phyloP scores from a whole-genome alignment of 1,139 yeast species.

The Yamadazyma mexicana region DNA sequence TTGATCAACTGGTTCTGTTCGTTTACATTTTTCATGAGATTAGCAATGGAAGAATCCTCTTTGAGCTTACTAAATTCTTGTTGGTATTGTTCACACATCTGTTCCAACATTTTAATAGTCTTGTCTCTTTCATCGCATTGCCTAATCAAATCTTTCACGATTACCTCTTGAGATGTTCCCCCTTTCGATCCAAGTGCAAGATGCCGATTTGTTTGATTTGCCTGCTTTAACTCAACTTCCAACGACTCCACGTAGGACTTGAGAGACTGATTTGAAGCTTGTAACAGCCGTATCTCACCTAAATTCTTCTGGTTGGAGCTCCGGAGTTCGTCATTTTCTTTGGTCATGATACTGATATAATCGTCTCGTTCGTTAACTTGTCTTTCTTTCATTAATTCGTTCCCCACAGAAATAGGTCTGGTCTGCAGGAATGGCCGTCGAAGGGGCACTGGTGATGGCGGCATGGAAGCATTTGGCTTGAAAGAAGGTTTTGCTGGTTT shows the following conservation, averaged over 20 bases:
- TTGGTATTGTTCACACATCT: conserved; percentile 25
- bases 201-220: background rate
- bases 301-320: conserved; percentile 11
- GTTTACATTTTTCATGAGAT: conserved; percentile 18
- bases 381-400: conserved; percentile 12
- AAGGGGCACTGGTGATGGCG: background rate
- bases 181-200: background rate
- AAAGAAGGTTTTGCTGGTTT: background rate
- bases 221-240: conserved; percentile 18
- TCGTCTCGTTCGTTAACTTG: conserved; percentile 18
- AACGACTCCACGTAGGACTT: conserved; percentile 21
- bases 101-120: conserved; percentile 21
- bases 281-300: conserved; percentile 17
- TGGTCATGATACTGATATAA: conserved; percentile 11
- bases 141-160: conserved; percentile 13
- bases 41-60: conserved; percentile 16
- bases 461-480: background rate
- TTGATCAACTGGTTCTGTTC: conserved; percentile 26
- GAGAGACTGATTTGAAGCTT: conserved; percentile 20
- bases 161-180: conserved; percentile 1
- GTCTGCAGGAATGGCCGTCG: conserved; percentile 5
- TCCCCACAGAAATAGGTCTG: background rate
- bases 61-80: conserved; percentile 19
- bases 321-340: conserved; percentile 15
- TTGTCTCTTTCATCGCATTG: conserved; percentile 22